Base-by-base conservation (phyloP, 2,329 filamentous ascomycete species). In the Epichloe hybrida region DNA sequence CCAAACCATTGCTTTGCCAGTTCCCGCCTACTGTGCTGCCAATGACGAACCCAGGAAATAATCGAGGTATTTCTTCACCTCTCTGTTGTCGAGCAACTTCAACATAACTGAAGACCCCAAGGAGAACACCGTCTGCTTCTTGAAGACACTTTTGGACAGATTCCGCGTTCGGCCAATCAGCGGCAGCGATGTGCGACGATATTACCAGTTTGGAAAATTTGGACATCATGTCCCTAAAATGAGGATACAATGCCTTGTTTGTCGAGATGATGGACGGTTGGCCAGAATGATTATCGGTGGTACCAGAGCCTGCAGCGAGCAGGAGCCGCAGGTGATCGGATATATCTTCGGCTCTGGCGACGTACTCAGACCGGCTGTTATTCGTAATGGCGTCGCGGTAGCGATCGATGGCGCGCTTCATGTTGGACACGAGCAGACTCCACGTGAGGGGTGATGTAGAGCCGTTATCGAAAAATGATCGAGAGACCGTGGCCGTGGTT, bases 201-300 rank as follows among this genome's bases (percentile, higher is more conserved):
- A 98, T 83, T 43, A 98, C 93, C 9, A 98, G 76, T 66, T 98
- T 98, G n/a, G 93, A 97, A 66, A 98, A 98, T 60, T 95, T 90
- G 43, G 93, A 97, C 93, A 98, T 98, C 83, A 97, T 97, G 64
- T 97, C 93, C 50, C 93, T 79, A 69, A 98, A 98, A 67, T 97
- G 90, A 23, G 93, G 93, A 63, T 97, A 97, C 15, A 98, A 73
- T 0, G 89, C 87, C 66, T 97, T 97, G 73, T 98, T 98, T 5
- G 88, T 94, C 6, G 90, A 96, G 53, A 98, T 98, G 61, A 98
- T 96, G n/a, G 93, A 97, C 4, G 93, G 93, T 59, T 97, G 95
- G 41, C 93, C 93, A 20, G 93, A 97, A 66, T 98, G 93, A 63
- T 98, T 98, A 68, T 98, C 93, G 0, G 93, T 98, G 2, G 93